Evolutionary conservation across 1,284 basidiomycete species (phyloP), one percentile per base, ranked within the genome.

Genomic region (Meira miltonrushii): DNA sequence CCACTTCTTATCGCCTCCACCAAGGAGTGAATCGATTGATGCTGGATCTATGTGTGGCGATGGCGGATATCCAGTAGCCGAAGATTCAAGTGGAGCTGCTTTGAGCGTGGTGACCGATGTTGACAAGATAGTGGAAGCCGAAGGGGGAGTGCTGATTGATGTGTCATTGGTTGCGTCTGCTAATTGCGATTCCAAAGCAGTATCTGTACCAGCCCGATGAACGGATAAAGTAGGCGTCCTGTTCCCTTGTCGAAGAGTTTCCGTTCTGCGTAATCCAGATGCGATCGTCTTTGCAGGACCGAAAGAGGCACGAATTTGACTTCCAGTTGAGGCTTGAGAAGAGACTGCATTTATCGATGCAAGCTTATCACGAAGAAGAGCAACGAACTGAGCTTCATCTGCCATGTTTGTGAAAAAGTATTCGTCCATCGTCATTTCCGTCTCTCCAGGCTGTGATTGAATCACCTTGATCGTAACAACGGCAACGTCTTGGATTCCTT

Each of bases 371-470:
- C 39, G 38, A 9, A 55, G 33, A 17, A n/a, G 2, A 17, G 17
- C 12, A 19, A 55, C 39, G 39, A 71, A 72, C 15, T 52, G 59
- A 9, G 43, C 47, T 4, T 60, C 64, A 44, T 63, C 60, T 39
- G 58, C 47, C n/a, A 72, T 61, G 33, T 73, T 65, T 10, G 69
- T 50, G 49, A 73, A 73, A 56, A 66, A 68, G 57, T 71, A 73
- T 39, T 73, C 71, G 51, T 71, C 69, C 38, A 71, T 53, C 11
- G 71, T 63, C 40, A 71, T 71, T 40, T 71, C 69, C n/a, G 59
- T 57, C 13, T 52, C 59, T 49, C 64, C 65, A 13, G 17, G 50
- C 11, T 13, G 12, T 15, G 39, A 17, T 40, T 71, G 67, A 44
- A 71, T 61, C 9, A 71, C 69, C 23, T 65, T 64, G 54, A 73